Evolutionary conservation across 805 yeast species (phyloP), one percentile per base, ranked within the genome.

Genomic region (Kazachstania psychrophila): DNA sequence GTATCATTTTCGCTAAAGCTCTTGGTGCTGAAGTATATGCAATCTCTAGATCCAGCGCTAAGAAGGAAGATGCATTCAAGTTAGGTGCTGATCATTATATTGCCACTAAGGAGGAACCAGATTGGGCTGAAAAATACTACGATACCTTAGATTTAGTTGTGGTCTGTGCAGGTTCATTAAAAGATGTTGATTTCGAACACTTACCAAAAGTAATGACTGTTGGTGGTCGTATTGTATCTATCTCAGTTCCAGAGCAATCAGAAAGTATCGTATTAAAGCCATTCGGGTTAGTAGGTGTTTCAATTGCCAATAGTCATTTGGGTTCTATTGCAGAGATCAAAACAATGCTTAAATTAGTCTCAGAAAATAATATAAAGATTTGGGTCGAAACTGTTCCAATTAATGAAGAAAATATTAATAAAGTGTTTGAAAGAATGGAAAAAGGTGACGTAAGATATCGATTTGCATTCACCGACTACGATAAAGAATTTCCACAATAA

Each of bases 11-110:
- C 44, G 76, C 79, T 26, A 68, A 71, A 44, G 79, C 79, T 6
- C 51, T 75, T 49, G 80, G 79, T 37, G 77, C 78, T 20, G 68
- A 73, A 42, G 80, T 75, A 23, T 64, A 68, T 36, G 79, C 76
- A 4, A 66, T 75, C 47, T 74, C 79, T 15, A 64, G 80, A 60
- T 52, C 68, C 15, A 51, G 60, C 12, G 47, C 68, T 26, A 75
- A 75, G 60, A 69, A 63, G 48, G 70, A 63, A 28, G 68, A 71
- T 39, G 73, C 78, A n/a, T 7, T 52, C 17, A 51, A 64, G 39
- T 61, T 75, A 54, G 79, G 80, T 39, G 79, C 77, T 24, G 69
- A 68, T 41, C 64, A 61, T 9, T 73, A 65, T 49, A 52, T 76
- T 48, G 78, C 83, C 25, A 76, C 80, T 6, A 62, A 58, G 26